These are phyloP conservation scores for Elongisporangium anandrum DNA, from an alignment of 352 stramenopile species.

Conservation along the genomic window DNA sequence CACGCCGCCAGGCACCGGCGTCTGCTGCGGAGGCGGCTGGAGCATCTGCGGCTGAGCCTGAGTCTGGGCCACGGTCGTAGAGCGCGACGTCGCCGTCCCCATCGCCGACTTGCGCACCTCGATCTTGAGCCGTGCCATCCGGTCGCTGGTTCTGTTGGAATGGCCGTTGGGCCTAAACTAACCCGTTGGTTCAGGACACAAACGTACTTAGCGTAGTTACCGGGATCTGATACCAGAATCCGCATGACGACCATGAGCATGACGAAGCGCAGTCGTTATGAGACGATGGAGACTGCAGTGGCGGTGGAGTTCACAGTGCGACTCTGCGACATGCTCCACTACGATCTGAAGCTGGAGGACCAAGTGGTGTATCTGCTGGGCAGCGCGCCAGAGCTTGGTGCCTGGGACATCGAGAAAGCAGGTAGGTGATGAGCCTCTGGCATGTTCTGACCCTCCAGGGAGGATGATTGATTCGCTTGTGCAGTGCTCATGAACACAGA, in stretches of 20 bases:
- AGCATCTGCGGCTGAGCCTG: neutral
- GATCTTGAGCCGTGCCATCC: neutral
- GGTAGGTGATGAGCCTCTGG: conserved; percentile 25
- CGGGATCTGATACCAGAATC: too few relatives aligned
- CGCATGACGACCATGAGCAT: too few relatives aligned
- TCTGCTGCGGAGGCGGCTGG: neutral
- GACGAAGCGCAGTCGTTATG: too few relatives aligned
- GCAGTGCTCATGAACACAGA: too few relatives aligned
- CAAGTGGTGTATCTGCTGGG: conserved; percentile 46
- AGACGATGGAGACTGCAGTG: neutral
- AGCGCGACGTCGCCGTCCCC: neutral
- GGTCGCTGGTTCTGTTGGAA: neutral
- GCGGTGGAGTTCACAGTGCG: conserved; percentile 33
- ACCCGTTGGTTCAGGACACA: neutral
- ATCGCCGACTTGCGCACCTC: neutral
- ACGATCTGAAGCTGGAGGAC: conserved; percentile 10
- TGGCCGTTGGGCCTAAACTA: neutral
- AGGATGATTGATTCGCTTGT: too few relatives aligned
- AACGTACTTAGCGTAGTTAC: too few relatives aligned
- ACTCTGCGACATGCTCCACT: conserved; percentile 15
- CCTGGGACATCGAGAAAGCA: conserved; percentile 54
- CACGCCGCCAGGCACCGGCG: neutral
- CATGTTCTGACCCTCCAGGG: too few relatives aligned
- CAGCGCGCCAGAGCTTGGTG: conserved; percentile 44
- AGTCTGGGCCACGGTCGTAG: neutral